Evolutionary conservation across 1,284 basidiomycete species (phyloP).

Genomic region (Neotropicomus parvogracilis): DNA sequence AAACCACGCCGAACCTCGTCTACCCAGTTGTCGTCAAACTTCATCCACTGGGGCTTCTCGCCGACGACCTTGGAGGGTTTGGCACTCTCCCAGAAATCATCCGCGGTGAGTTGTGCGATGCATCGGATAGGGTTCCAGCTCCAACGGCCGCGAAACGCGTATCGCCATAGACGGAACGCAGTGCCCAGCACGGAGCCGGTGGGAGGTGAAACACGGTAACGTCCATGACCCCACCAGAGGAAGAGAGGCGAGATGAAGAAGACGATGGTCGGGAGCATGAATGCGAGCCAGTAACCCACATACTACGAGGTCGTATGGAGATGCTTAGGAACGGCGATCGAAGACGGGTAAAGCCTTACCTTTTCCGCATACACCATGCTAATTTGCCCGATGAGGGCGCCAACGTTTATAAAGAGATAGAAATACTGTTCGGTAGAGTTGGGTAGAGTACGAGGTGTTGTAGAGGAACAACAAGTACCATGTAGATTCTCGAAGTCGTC

Average conservation of each 20-base stretch:
- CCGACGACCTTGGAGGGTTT: conserved; percentile 58
- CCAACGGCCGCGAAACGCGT: conserved; percentile 54
- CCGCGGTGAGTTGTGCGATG: conserved; percentile 47
- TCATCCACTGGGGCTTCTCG: conserved; percentile 63
- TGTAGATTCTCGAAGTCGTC: conserved; percentile 71
- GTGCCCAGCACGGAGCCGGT: conserved; percentile 71
- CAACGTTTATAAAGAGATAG: conserved; percentile 78
- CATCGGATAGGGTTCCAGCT: conserved; percentile 52
- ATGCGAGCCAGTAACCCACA: conserved; percentile 72
- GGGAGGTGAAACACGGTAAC: conserved; percentile 68
- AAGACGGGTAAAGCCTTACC: conserved; percentile 30
- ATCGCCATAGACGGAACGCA: conserved; percentile 47
- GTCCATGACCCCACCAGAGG: conserved; percentile 61
- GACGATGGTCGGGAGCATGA: conserved; percentile 62
- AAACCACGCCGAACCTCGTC: conserved; percentile 80
- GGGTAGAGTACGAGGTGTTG: background rate
- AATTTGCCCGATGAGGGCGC: conserved; percentile 69
- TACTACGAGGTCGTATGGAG: conserved; percentile 37
- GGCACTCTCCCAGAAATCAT: conserved; percentile 77
- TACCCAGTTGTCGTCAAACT: conserved; percentile 75
- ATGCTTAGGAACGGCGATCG: background rate
- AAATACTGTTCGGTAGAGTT: conserved; percentile 50
- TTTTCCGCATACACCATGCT: conserved; percentile 73
- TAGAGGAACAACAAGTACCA: conserved; percentile 41
- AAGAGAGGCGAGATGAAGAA: conserved; percentile 72